Conservation (phyloP, 164 flowering plant genomes). For the Sextonia rubra region DNA sequence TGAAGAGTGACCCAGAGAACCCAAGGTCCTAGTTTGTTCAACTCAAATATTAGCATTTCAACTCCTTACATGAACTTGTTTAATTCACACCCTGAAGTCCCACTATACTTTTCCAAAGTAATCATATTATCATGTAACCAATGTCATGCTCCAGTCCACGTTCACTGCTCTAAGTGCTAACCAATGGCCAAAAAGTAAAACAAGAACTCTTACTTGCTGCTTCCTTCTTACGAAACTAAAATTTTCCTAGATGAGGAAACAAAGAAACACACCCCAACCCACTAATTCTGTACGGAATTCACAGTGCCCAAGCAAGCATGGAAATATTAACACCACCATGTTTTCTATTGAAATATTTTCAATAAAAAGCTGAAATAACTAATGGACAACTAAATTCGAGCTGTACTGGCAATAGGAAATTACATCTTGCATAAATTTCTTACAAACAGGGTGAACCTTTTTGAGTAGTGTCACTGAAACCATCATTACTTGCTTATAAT, state of each 20-base stretch:
- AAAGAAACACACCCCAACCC: too few relatives aligned
- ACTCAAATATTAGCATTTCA: conserved; percentile 10
- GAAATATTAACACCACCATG: conserved; percentile 14
- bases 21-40: conserved; percentile 34
- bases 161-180: conserved; percentile 2
- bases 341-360: conserved; percentile 4
- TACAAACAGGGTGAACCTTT: conserved; percentile 98
- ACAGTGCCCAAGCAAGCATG: background rate
- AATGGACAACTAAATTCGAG: conserved; percentile 42
- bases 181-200: background rate
- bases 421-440: conserved; percentile 99
- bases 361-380: conserved; percentile 29
- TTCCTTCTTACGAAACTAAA: too few relatives aligned
- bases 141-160: conserved; percentile 7
- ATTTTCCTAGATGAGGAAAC: too few relatives aligned
- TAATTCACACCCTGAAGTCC: conserved; percentile 16
- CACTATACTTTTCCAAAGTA: conserved; percentile 6
- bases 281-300: conserved; percentile 3
- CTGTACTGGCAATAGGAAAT: conserved; percentile 61
- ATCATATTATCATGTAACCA: background rate
- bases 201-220: too few relatives aligned
- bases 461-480: conserved; percentile 98
- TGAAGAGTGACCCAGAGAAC: too few relatives aligned
- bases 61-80: conserved; percentile 30
- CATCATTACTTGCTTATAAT: conserved; percentile 99